Base-by-base conservation (phyloP, 176 grass and related monocot species). In the Aegilops sharonensis region DNA sequence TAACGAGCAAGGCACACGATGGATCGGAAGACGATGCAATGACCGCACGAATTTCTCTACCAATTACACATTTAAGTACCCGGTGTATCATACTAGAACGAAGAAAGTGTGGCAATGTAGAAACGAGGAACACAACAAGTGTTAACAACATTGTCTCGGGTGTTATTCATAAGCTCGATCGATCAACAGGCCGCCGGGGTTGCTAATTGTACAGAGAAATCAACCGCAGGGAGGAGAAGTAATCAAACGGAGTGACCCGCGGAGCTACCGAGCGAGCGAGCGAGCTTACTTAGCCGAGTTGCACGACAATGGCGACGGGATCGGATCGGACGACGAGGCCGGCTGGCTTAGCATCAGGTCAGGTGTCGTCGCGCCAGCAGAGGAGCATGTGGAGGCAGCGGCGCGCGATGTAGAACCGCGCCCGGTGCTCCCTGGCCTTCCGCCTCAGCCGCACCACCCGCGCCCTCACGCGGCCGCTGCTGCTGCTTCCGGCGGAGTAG, bases 381-480 rank as follows among this genome's bases (percentile, higher is more conserved):
- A 89, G n/a, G 87, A 92, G 91, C 87, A 89, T 89, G 32, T 74
- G 73, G 72, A 90, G 62, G 84, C 84, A 90, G 72, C 88, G 88
- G 79, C 84, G 88, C 0, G 72, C 18, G 87, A 92, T 87, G 87
- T 92, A 92, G 84, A 92, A 64, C 8, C 87, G 80, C n/a, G 91
- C 31, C 12, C 87, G 80, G 39, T 92, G 83, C 78, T 89, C 86
- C 56, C 36, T 82, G 24, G 78, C 57, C 82, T 25, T 81, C 45
- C 8, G 50, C 59, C 45, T 31, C 60, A 89, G 45, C 34, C 82
- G 36, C 60, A 45, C 83, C 21, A 39, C 48, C 48, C 31, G 21
- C 48, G 0, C 23, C 15, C 6, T 52, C 12, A 18, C 64, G 1
- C 24, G 47, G 5, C 27, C 31, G n/a, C 31, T 17, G 45, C 31